Evolutionary conservation across 176 grass and related monocot species (phyloP), one percentile per base, ranked within the genome.

Genomic region (Poa annua): DNA sequence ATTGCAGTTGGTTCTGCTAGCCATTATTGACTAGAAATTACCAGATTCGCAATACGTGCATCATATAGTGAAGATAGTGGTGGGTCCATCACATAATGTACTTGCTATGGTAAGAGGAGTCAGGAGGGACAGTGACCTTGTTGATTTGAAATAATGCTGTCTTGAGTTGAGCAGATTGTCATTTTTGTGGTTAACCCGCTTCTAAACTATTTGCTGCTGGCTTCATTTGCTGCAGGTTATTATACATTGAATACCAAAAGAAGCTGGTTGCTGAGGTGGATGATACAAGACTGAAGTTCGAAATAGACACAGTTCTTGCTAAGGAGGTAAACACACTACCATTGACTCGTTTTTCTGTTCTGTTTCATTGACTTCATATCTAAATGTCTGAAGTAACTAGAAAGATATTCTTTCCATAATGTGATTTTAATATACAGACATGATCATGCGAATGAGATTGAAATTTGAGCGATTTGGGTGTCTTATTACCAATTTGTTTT

Each of bases 261-360:
- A 95, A 88, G 73, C 89, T 42, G 55, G 91, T 90, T 26, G 67
- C 53, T 0, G 45, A 93, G 77, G 83, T 98, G 35, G 80, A 93
- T 77, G 96, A 98, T 66, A 76, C 89, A 57, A 95, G 96, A 52
- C 51, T 98, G n/a, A 91, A 87, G 63, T 98, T 98, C 78, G 96
- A 98, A 67, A 79, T 98, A 54, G 93, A 83, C 83, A 98, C 96
- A n/a, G 86, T 95, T 88, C 92, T 93, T 64, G 88, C 88, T 13
- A 91, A 84, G 76, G 90, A 98, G 96, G 96, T 98, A 91, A 82
- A 82, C 51, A 7, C 20, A 39, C 77, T 66, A 33, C 6, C 25
- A 45, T n/a, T 45, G 22, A 26, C 45, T 17, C 64, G 36, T 16
- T 14, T 86, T 21, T 5, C 19, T 49, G 49, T 86, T 57, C 15